These are phyloP conservation scores for Wickerhamomyces tratensis DNA, from an alignment of 805 yeast genomes.

Conservation along the genomic window DNA sequence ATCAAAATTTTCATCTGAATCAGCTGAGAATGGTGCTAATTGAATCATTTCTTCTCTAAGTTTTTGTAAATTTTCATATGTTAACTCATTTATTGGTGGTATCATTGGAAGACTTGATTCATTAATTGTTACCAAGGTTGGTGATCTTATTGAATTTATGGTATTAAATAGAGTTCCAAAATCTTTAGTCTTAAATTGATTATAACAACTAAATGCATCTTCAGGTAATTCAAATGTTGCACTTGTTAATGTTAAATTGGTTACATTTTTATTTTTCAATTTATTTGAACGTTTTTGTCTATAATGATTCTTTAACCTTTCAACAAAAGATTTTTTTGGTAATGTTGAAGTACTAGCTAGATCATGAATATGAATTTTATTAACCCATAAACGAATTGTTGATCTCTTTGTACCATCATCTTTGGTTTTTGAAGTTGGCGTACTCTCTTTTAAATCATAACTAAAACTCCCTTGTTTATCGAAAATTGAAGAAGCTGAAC, in stretches of 20 bases:
- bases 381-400: not conserved
- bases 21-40: constrained; percentile 5
- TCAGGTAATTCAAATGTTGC: constrained; percentile 1
- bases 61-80: constrained; percentile 7
- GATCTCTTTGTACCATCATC: too few species aligned
- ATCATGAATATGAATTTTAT: too few species aligned
- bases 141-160: not conserved
- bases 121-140: too few species aligned
- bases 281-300: not conserved
- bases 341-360: too few species aligned
- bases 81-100: constrained; percentile 9
- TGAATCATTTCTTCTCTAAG: constrained; percentile 3
- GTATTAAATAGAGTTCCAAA: constrained; percentile 3
- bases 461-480: not conserved
- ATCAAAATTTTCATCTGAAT: constrained; percentile 1
- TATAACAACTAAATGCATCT: constrained; percentile 9
- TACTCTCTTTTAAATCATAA: not conserved
- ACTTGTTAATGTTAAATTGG: not conserved
- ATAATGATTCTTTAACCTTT: not conserved
- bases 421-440: not conserved
- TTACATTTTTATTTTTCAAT: too few species aligned
- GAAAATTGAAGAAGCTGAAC: not conserved
- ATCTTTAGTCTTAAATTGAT: constrained; percentile 8
- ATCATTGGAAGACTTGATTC: constrained; percentile 2
- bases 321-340: not conserved